These are phyloP conservation scores for Leccinum pellstonianum DNA, from an alignment of 768 basidiomycete species.

Conservation along the genomic window DNA sequence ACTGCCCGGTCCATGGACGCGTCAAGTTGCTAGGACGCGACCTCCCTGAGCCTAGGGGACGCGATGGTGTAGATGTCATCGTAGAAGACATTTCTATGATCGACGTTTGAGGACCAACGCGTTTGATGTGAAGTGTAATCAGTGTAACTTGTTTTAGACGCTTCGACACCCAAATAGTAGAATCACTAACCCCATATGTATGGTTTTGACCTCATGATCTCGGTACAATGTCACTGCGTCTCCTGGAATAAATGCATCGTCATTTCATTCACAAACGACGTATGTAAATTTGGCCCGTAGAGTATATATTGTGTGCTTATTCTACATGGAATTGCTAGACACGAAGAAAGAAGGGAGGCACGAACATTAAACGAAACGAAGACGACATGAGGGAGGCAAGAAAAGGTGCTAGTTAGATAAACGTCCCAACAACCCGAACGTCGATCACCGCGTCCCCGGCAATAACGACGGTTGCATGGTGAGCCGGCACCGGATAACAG, in stretches of 20 bases:
- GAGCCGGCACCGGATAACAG: constrained; percentile 14
- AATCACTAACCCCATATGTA: background rate
- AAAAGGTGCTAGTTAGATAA: constrained; percentile 23
- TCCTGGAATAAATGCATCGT: constrained; percentile 2
- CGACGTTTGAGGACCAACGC: background rate
- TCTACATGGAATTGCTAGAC: constrained; percentile 37
- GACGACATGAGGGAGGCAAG: too few relatives aligned
- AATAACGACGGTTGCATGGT: constrained; percentile 6
- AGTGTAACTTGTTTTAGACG: background rate
- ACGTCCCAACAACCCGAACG: constrained; percentile 11
- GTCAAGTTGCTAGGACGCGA: constrained; percentile 17
- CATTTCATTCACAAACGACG: constrained; percentile 3
- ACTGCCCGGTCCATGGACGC: constrained; percentile 57
- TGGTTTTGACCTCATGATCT: background rate
- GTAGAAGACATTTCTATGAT: constrained; percentile 12
- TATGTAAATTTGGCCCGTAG: constrained; percentile 20
- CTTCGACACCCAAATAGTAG: background rate
- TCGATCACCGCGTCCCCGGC: constrained; percentile 8
- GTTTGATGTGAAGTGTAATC: background rate
- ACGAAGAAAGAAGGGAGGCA: constrained; percentile 6
- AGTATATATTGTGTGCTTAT: constrained; percentile 31
- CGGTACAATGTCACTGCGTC: background rate
- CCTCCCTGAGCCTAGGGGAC: constrained; percentile 11
- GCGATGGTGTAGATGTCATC: constrained; percentile 3
- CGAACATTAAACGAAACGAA: background rate